phyloP scores from a whole-genome alignment of 768 basidiomycete genomes.

The Boletus edulis region DNA sequence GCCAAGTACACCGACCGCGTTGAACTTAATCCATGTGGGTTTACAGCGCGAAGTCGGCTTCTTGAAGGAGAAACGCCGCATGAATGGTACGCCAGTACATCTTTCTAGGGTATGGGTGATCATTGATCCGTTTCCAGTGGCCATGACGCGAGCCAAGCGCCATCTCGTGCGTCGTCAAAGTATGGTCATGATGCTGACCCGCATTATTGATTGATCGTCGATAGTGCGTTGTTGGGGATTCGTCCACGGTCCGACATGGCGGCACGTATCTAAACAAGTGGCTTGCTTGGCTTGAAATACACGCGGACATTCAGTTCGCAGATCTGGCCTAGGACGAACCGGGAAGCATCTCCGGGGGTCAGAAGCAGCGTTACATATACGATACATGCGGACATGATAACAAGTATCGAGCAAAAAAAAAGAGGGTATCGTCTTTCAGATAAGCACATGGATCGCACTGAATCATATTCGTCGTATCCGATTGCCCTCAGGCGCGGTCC shows the following conservation, averaged over 20 bases:
- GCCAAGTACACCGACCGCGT: conserved; percentile 1
- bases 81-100: conserved; percentile 63
- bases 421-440: too few species aligned
- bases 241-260: conserved; percentile 85
- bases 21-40: not conserved
- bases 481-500: too few species aligned
- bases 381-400: too few species aligned
- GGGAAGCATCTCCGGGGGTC: not conserved
- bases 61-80: conserved; percentile 83
- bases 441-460: too few species aligned
- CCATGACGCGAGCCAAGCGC: conserved; percentile 88
- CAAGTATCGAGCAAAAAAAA: too few species aligned
- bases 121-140: conserved; percentile 45
- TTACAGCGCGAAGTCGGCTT: conserved; percentile 87
- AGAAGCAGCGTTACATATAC: not conserved
- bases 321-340: conserved; percentile 31
- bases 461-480: too few species aligned
- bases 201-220: not conserved
- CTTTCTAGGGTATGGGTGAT: not conserved
- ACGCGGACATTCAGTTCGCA: conserved; percentile 89
- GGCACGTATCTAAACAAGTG: conserved; percentile 83
- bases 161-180: conserved; percentile 64
- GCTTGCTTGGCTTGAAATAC: conserved; percentile 85
- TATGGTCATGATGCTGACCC: not conserved
- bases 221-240: conserved; percentile 92